phyloP scores from a whole-genome alignment of 176 grass and related monocot species.

The Bolboschoenus planiculmis region DNA sequence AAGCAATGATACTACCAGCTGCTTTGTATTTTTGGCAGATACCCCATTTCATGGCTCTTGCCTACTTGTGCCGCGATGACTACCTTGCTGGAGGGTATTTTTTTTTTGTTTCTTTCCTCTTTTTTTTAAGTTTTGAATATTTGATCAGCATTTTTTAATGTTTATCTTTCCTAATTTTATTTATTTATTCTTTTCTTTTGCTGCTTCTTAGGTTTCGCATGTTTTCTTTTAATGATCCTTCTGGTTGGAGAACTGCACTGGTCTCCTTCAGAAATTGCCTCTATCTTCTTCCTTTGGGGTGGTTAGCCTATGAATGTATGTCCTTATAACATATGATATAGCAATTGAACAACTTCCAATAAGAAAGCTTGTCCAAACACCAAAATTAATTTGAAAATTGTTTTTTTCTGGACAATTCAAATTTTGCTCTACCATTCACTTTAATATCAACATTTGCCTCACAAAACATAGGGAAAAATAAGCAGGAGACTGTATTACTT shows the following conservation, averaged over 20 bases:
- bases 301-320: constrained; percentile 81
- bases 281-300: constrained; percentile 82
- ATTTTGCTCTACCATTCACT: not conserved
- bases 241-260: constrained; percentile 82
- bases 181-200: not conserved
- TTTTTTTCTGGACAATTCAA: not conserved
- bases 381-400: not conserved
- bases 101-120: constrained; percentile 10
- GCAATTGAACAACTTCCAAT: not conserved
- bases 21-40: constrained; percentile 94
- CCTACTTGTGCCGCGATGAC: constrained; percentile 79
- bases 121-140: not conserved
- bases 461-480: no score
- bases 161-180: not conserved
- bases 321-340: constrained; percentile 18
- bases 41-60: constrained; percentile 98
- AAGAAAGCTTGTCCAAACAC: not conserved
- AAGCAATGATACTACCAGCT: constrained; percentile 86
- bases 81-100: constrained; percentile 93
- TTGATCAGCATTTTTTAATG: constrained; percentile 3
- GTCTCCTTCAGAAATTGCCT: constrained; percentile 90
- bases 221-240: constrained; percentile 70
- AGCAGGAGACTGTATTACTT: not conserved
- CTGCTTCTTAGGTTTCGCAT: constrained; percentile 46
- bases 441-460: not conserved